These are phyloP conservation scores for Cyclostephanos tholiformis DNA, from an alignment of 108 stramenopile genomes.

Conservation along the genomic window DNA sequence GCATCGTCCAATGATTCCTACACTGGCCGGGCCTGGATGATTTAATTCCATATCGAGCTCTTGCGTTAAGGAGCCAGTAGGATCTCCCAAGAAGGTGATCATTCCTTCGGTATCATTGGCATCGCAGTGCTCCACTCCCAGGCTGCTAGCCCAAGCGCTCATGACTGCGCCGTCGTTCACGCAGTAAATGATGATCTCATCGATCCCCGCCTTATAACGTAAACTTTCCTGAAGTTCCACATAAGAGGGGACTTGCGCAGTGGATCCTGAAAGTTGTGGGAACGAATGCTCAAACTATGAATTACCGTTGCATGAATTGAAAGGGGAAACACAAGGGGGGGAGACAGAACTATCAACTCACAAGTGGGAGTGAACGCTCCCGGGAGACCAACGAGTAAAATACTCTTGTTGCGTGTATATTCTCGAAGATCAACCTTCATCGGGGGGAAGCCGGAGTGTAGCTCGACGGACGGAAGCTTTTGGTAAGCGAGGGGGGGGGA, in stretches of 20 bases:
- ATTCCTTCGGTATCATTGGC: conserved; percentile 22
- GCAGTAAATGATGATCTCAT: conserved; percentile 53
- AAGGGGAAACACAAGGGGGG: not conserved
- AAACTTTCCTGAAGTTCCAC: conserved; percentile 40
- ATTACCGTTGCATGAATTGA: not conserved
- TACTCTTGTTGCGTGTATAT: conserved; percentile 34
- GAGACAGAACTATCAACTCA: not conserved
- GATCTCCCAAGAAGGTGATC: conserved; percentile 48
- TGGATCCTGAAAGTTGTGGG: conserved; percentile 36
- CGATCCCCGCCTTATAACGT: conserved; percentile 31
- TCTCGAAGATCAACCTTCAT: conserved; percentile 34
- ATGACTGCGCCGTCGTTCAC: conserved; percentile 58
- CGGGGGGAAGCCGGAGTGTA: conserved; percentile 48
- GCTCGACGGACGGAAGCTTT: conserved; percentile 45
- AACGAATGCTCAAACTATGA: conserved; percentile 5
- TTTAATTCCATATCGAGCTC: conserved; percentile 49
- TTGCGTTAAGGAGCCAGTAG: conserved; percentile 32
- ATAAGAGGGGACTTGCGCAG: conserved; percentile 43
- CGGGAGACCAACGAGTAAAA: conserved; percentile 52
- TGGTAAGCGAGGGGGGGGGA: not conserved
- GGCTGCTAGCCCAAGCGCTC: conserved; percentile 47
- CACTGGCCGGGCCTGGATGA: conserved; percentile 46
- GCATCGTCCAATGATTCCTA: conserved; percentile 48
- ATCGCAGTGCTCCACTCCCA: conserved; percentile 21
- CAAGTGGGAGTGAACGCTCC: conserved; percentile 56